These are phyloP conservation scores for Tilletiopsis washingtonensis DNA, from an alignment of 1,284 basidiomycete species.

Conservation along the genomic window DNA sequence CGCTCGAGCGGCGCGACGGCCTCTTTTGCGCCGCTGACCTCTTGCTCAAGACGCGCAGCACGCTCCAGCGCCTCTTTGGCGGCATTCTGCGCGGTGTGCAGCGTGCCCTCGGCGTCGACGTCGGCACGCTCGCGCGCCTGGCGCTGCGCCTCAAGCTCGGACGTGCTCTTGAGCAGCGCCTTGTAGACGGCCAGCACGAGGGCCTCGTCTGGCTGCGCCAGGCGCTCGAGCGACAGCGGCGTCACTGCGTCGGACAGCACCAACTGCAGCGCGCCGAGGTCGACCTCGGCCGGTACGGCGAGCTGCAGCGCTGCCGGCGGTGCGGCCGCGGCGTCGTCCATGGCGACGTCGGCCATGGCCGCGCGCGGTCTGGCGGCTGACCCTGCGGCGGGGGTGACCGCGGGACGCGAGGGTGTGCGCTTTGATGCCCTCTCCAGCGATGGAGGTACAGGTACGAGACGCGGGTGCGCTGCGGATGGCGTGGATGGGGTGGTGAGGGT, in stretches of 20 bases:
- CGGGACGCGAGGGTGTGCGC: too few species aligned
- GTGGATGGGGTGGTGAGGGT: too few species aligned
- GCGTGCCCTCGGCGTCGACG: conserved; percentile 12
- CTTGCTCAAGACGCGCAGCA: conserved; percentile 14
- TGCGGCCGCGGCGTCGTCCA: too few species aligned
- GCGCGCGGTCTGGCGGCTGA: too few species aligned
- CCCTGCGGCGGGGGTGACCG: too few species aligned
- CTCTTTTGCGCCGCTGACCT: conserved; percentile 21
- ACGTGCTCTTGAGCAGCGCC: conserved; percentile 4
- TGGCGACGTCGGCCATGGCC: too few species aligned
- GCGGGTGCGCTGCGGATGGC: too few species aligned
- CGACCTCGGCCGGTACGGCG: background rate
- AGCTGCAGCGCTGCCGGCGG: background rate
- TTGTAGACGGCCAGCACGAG: conserved; percentile 20
- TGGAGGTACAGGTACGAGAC: too few species aligned
- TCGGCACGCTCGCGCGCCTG: conserved; percentile 7
- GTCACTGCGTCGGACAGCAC: conserved; percentile 9
- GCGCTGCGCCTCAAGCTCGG: conserved; percentile 14
- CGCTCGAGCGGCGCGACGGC: conserved; percentile 16
- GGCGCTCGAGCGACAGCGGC: conserved; percentile 8
- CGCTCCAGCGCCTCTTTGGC: conserved; percentile 13
- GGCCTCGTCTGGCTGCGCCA: conserved; percentile 15
- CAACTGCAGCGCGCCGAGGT: background rate
- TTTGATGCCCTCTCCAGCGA: too few species aligned
- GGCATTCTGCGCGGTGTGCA: conserved; percentile 7